Evolutionary conservation across 768 basidiomycete genomes (phyloP).

Genomic region (Leucocoprinus sp.): DNA sequence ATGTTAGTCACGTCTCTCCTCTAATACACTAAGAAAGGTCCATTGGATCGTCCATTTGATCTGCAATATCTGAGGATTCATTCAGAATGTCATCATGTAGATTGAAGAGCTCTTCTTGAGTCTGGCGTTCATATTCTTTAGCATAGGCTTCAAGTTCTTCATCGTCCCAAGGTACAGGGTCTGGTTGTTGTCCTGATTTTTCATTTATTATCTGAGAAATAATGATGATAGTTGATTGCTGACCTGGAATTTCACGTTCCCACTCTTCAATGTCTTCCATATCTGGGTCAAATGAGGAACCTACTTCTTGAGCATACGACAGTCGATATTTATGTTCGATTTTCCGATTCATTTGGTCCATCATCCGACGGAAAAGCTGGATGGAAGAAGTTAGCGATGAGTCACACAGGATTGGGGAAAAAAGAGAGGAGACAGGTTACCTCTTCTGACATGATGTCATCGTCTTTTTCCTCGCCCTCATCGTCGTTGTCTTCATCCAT

Average conservation of each 20-base stretch:
- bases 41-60: conserved; percentile 31
- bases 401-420: too few species aligned
- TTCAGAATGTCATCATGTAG: conserved; percentile 5
- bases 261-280: conserved; percentile 55
- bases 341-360: conserved; percentile 45
- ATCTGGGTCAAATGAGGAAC: conserved; percentile 70
- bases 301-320: conserved; percentile 62
- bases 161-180: conserved; percentile 33
- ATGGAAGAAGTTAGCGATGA: conserved; percentile 5
- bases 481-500: conserved; percentile 42
- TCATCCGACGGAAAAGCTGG: conserved; percentile 61
- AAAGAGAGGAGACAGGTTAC: conserved; percentile 22
- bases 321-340: conserved; percentile 46
- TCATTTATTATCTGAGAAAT: too few species aligned
- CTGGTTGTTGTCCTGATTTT: too few species aligned
- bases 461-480: conserved; percentile 44
- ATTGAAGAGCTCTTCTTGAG: conserved; percentile 30
- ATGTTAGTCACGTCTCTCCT: too few species aligned
- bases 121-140: conserved; percentile 37
- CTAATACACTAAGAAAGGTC: conserved; percentile 19
- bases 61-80: conserved; percentile 11
- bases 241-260: conserved; percentile 49
- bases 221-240: neutral
- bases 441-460: conserved; percentile 55
- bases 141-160: conserved; percentile 55